phyloP scores from a whole-genome alignment of 495 filamentous ascomycete genomes.

The Penicillium parvum region DNA sequence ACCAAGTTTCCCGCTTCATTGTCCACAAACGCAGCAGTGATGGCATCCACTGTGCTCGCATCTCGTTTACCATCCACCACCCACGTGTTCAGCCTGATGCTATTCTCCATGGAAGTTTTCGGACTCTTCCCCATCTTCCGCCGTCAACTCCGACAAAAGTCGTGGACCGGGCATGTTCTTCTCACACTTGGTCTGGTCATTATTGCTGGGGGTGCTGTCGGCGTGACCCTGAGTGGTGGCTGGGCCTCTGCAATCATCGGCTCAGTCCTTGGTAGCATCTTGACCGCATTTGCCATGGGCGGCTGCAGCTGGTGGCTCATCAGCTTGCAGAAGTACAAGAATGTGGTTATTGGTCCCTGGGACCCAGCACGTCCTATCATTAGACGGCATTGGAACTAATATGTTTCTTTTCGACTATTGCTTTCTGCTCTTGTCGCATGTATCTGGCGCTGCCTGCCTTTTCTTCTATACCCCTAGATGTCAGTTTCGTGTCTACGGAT shows the following conservation, averaged over 20 bases:
- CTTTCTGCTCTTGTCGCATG: slow-evolving; percentile 15
- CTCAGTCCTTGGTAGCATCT: slow-evolving; percentile 64
- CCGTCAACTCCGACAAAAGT: slow-evolving; percentile 74
- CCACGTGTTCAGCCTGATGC: slow-evolving; percentile 90
- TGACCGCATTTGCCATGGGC: slow-evolving; percentile 76
- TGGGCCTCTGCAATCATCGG: slow-evolving; percentile 70
- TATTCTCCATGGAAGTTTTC: slow-evolving; percentile 97
- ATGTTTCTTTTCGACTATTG: neutral
- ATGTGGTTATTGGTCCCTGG: slow-evolving; percentile 97
- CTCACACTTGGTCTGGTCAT: slow-evolving; percentile 77
- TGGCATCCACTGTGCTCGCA: slow-evolving; percentile 90
- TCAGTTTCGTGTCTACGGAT: neutral
- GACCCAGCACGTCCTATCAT: slow-evolving; percentile 89
- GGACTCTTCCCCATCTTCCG: slow-evolving; percentile 94
- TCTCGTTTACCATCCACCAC: slow-evolving; percentile 81
- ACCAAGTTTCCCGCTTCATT: slow-evolving; percentile 75
- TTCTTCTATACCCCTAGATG: slow-evolving; percentile 29
- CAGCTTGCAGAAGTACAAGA: slow-evolving; percentile 96
- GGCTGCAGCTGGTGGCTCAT: slow-evolving; percentile 98
- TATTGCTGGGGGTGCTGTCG: slow-evolving; percentile 72
- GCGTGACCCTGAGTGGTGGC: slow-evolving; percentile 65
- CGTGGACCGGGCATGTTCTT: slow-evolving; percentile 75
- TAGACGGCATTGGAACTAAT: slow-evolving; percentile 54
- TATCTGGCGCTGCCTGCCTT: slow-evolving; percentile 11
- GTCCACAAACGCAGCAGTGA: slow-evolving; percentile 90